Evolutionary conservation across 331 rosid species (phyloP).

Genomic region (Rhamnella rubrinervis): DNA sequence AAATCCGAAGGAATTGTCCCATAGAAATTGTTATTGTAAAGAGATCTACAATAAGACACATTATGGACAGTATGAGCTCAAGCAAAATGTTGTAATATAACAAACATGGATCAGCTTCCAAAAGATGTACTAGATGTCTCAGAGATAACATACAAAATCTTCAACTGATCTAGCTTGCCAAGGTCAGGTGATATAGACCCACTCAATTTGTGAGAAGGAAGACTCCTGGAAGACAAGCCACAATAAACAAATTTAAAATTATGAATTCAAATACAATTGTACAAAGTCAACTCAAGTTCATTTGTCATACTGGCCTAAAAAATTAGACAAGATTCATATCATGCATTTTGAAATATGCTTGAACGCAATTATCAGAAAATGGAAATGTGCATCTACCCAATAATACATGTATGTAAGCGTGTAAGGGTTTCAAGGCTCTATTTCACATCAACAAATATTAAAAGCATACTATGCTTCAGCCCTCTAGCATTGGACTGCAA

Average conservation of each 20-base stretch:
- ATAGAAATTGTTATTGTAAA: slow-evolving; percentile 77
- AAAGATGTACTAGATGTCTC: slow-evolving; percentile 11
- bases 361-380: not conserved
- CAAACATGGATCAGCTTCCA: slow-evolving; percentile 19
- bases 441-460: no score
- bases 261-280: slow-evolving; percentile 16
- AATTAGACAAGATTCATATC: not conserved
- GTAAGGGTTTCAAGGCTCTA: no score
- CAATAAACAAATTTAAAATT: slow-evolving; percentile 33
- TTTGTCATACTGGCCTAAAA: not conserved
- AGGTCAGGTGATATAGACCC: slow-evolving; percentile 81
- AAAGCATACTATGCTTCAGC: no score
- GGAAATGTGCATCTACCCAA: not conserved
- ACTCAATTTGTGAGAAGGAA: slow-evolving; percentile 71
- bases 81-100: slow-evolving; percentile 4
- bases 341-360: no score
- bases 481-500: no score
- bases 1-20: slow-evolving; percentile 83
- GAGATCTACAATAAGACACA: slow-evolving; percentile 55
- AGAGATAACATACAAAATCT: slow-evolving; percentile 70
- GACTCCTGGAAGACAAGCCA: slow-evolving; percentile 59
- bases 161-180: slow-evolving; percentile 82
- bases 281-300: not conserved
- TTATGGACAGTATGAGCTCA: slow-evolving; percentile 27
- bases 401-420: no score